These are phyloP conservation scores for Cymbopogon citratus DNA, from an alignment of 176 grass and related monocot species.

Conservation along the genomic window DNA sequence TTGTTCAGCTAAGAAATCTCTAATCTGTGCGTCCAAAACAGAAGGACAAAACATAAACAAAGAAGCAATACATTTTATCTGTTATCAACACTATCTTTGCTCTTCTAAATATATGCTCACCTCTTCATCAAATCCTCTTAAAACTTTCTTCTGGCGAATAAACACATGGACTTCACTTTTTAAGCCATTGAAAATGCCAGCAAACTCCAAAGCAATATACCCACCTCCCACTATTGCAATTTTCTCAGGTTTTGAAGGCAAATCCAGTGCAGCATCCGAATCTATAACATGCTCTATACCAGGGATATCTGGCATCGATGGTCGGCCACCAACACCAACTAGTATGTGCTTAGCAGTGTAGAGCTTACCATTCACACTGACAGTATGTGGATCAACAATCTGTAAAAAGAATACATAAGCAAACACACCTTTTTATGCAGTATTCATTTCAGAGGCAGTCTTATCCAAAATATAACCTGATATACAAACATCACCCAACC, in stretches of 20 bases:
- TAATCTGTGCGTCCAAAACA: slow-evolving; percentile 37
- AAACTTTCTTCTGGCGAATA: slow-evolving; percentile 72
- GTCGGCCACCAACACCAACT: slow-evolving; percentile 57
- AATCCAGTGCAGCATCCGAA: slow-evolving; percentile 78
- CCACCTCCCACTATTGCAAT: slow-evolving; percentile 88
- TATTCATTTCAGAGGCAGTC: background rate
- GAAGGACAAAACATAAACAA: background rate
- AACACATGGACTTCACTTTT: slow-evolving; percentile 85
- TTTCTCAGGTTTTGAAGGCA: slow-evolving; percentile 61
- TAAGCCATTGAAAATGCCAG: slow-evolving; percentile 80
- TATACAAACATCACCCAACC: slow-evolving; percentile 36
- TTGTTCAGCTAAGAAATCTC: slow-evolving; percentile 68
- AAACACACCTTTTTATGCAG: background rate
- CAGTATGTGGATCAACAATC: slow-evolving; percentile 64
- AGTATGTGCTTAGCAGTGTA: slow-evolving; percentile 84
- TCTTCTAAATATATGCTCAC: slow-evolving; percentile 20
- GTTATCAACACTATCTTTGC: background rate
- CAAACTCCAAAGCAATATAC: slow-evolving; percentile 87
- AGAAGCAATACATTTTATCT: slow-evolving; percentile 13
- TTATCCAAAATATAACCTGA: slow-evolving; percentile 25
- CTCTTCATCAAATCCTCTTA: slow-evolving; percentile 86
- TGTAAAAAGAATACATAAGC: slow-evolving; percentile 32
- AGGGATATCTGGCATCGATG: slow-evolving; percentile 63
- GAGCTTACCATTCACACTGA: slow-evolving; percentile 67
- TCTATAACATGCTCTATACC: slow-evolving; percentile 73